Percentiles rank a stretch among this genome's conserved stretches.
phyloP scores from a whole-genome alignment of 2,329 filamentous ascomycete species.

The Fusarium nanum region DNA sequence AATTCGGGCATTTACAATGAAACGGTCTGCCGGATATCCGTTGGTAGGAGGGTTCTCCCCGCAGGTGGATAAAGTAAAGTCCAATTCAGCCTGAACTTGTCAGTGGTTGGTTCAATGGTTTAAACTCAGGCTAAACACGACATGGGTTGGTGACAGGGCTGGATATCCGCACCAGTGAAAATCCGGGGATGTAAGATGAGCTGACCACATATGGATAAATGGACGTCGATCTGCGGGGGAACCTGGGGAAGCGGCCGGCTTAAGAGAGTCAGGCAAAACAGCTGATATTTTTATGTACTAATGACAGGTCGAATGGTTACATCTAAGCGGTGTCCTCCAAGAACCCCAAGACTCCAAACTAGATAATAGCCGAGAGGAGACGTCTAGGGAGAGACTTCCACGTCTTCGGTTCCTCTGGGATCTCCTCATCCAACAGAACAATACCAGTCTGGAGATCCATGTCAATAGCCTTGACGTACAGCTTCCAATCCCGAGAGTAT shows the following conservation, averaged over 20 bases:
- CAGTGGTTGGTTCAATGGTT: neutral
- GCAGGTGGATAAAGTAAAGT: neutral
- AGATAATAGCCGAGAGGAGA: slow-evolving; percentile 19
- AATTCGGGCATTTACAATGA: neutral
- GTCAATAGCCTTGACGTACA: slow-evolving; percentile 72
- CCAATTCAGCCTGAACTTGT: slow-evolving; percentile 19
- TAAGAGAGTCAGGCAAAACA: neutral
- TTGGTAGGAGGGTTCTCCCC: neutral
- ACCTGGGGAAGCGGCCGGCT: slow-evolving; percentile 20
- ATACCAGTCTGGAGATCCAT: slow-evolving; percentile 91
- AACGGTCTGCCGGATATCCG: neutral
- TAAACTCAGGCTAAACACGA: slow-evolving; percentile 25
- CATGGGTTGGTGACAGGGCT: slow-evolving; percentile 6
- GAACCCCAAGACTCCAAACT: neutral
- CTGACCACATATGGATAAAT: neutral
- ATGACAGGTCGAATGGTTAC: neutral
- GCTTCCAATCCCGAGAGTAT: slow-evolving; percentile 68
- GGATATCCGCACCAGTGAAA: slow-evolving; percentile 20
- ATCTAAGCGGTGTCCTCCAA: neutral
- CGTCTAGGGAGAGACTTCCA: slow-evolving; percentile 6
- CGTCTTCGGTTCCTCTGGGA: slow-evolving; percentile 72
- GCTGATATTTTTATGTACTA: neutral
- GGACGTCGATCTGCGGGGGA: slow-evolving; percentile 24
- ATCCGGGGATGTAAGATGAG: neutral
- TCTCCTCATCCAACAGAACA: slow-evolving; percentile 68